These are phyloP conservation scores for Friedmanniomyces endolithicus DNA, from an alignment of 495 filamentous ascomycete genomes.

Conservation along the genomic window DNA sequence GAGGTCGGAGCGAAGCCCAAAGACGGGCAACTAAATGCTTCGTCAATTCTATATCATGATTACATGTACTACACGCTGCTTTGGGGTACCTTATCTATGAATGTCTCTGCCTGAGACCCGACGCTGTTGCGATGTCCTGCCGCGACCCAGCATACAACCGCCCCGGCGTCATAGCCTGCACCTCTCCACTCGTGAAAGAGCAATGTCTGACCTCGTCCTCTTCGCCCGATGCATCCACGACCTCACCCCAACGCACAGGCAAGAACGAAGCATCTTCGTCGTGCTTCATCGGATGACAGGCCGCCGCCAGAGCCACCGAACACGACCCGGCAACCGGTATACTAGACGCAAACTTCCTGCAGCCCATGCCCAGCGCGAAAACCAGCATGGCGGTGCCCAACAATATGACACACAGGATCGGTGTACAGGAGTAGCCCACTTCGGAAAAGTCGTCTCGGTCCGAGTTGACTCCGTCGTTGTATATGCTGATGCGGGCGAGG, in stretches of 20 bases:
- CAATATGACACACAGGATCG: constrained; percentile 21
- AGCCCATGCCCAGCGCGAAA: constrained; percentile 12
- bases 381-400: constrained; percentile 13
- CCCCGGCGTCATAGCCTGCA: constrained; percentile 4
- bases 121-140: background rate
- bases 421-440: constrained; percentile 24
- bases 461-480: background rate
- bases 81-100: background rate
- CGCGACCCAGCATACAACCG: constrained; percentile 4
- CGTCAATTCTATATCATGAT: background rate
- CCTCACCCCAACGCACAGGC: constrained; percentile 16
- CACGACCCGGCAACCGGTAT: constrained; percentile 28
- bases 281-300: constrained; percentile 22
- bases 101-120: background rate
- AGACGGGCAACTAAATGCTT: background rate
- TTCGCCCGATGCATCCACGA: background rate
- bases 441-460: constrained; percentile 1
- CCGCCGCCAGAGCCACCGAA: constrained; percentile 27
- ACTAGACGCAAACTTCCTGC: constrained; percentile 12
- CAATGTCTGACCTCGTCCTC: constrained; percentile 10
- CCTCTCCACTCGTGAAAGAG: constrained; percentile 7
- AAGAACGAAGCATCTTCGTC: constrained; percentile 13
- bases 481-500: constrained; percentile 1
- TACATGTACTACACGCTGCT: background rate
- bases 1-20: background rate